Base-by-base conservation (phyloP, 2,329 filamentous ascomycete species). In the Chrysoporthe cubensis region DNA sequence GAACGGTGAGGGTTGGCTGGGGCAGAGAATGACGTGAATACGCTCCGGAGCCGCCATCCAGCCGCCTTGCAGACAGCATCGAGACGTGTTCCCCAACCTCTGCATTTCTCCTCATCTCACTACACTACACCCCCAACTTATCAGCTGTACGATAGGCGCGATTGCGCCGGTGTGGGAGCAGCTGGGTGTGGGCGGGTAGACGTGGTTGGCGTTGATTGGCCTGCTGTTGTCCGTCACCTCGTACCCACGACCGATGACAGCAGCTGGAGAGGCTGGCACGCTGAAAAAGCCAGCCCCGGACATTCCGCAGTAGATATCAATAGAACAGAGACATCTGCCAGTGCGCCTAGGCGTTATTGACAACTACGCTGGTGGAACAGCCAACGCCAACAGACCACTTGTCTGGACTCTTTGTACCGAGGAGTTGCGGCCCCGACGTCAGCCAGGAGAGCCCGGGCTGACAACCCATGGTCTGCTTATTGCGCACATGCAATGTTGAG, bases 121-220 rank as follows among this genome's bases (percentile, higher is more conserved):
- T 5, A 57, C 32, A 43, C 54, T 60, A 26, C n/a, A 62, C 61
- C 65, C 42, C 54, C 64, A 67, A 64, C 37, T 21, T 40, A 63
- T 43, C 65, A 26, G 48, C 50, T 46, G 57, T 65, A 63, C 59
- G 63, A 63, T 59, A 66, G 60, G 60, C 61, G 66, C 61, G 64
- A 73, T 67, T 67, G 67, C 69, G 72, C 66, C 60, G 50, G 65
- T 70, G 62, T 67, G 66, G 61, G 64, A 63, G 18, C 9, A 72
- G 71, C 69, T 73, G 73, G 71, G 70, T 73, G 74, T 74, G 74
- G 68, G 68, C 73, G 73, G 71, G 74, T 69, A 75, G 74, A 77
- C 75, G 75, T 77, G 75, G 75, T 76, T 63, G 62, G 67, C 71
- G 71, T 50, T 77, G 75, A 77, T 77, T 77, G 75, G 75, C 52